phyloP scores from a whole-genome alignment of 225 moss, liverwort and hornwort genomes.

The Marchantia paleacea region DNA sequence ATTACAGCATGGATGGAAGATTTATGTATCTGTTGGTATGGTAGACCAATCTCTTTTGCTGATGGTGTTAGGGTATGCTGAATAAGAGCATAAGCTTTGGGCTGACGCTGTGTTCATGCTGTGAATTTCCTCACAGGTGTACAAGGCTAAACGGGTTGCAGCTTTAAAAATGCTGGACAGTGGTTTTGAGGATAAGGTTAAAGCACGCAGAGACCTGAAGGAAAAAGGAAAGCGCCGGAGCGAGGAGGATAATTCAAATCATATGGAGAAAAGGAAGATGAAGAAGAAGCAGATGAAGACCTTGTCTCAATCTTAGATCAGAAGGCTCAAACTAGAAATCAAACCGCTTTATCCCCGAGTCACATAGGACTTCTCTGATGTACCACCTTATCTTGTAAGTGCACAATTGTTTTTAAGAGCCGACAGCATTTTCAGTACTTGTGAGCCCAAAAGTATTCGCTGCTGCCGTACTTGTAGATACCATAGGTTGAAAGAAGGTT shows the following conservation, averaged over 20 bases:
- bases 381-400: neutral
- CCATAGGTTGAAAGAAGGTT: neutral
- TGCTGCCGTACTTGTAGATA: neutral
- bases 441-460: neutral
- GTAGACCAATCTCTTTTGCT: no score
- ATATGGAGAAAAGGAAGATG: slow-evolving; percentile 41
- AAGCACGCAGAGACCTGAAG: slow-evolving; percentile 74
- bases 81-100: neutral
- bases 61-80: no score
- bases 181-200: slow-evolving; percentile 95
- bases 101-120: neutral
- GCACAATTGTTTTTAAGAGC: neutral
- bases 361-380: no score
- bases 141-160: slow-evolving; percentile 88
- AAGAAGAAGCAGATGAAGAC: neutral
- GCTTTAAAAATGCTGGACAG: slow-evolving; percentile 81
- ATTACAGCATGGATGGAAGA: no score
- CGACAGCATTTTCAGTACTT: neutral
- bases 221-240: slow-evolving; percentile 54
- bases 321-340: neutral
- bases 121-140: slow-evolving; percentile 41
- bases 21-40: no score
- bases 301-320: neutral
- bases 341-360: no score
- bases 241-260: slow-evolving; percentile 39